Conservation (phyloP, 2,329 filamentous ascomycete species). For the Talaromyces piceae region DNA sequence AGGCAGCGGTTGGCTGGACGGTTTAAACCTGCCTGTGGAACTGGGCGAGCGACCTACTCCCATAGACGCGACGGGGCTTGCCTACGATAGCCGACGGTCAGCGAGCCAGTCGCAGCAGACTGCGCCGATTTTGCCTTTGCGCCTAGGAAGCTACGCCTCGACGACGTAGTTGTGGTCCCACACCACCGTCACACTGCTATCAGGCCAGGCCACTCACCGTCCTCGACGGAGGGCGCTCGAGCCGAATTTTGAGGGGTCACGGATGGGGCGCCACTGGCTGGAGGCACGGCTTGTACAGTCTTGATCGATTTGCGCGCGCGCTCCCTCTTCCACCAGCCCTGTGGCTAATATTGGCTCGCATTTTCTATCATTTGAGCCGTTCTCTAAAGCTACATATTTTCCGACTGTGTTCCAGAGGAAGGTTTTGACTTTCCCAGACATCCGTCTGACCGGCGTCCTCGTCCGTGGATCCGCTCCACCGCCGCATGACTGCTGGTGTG, state of each 20-base stretch:
- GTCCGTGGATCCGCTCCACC: conserved; percentile 9
- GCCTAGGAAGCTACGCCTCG: background rate
- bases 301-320: background rate
- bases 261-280: background rate
- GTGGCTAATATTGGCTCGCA: background rate
- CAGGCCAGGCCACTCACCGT: background rate
- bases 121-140: background rate
- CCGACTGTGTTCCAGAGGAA: background rate
- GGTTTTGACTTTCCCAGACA: background rate
- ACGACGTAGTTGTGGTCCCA: background rate
- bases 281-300: background rate
- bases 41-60: background rate
- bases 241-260: conserved; percentile 1
- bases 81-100: background rate
- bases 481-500: conserved; percentile 8
- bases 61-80: background rate
- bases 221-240: background rate
- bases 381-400: background rate
- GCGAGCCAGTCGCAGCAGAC: background rate
- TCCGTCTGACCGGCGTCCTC: background rate
- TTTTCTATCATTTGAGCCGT: background rate
- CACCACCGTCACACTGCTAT: background rate
- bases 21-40: background rate
- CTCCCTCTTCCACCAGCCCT: background rate
- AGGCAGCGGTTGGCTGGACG: background rate